phyloP scores from a whole-genome alignment of 805 yeast species.

The Zygotorulaspora florentina region DNA sequence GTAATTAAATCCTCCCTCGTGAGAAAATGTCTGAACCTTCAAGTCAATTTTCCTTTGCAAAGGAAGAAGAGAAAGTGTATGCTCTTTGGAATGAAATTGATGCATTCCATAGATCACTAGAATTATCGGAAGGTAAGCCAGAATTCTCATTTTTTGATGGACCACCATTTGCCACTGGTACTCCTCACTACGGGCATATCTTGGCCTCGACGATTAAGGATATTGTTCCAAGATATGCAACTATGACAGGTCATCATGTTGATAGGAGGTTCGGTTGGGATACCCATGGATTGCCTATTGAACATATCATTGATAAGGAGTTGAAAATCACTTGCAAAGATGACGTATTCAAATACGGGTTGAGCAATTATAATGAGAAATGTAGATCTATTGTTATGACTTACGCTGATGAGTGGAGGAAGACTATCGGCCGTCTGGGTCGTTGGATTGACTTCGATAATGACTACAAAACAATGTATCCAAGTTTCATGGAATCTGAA shows the following conservation, averaged over 20 bases:
- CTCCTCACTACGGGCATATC: constrained; percentile 98
- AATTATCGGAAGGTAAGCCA: constrained; percentile 79
- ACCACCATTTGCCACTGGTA: constrained; percentile 99
- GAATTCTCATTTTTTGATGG: constrained; percentile 95
- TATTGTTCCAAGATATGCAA: constrained; percentile 94
- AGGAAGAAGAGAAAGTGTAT: constrained; percentile 81
- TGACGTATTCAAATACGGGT: constrained; percentile 91
- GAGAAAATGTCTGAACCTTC: constrained; percentile 35
- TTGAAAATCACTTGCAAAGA: constrained; percentile 89
- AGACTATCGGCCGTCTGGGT: constrained; percentile 88
- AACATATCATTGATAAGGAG: constrained; percentile 97
- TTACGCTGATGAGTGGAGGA: constrained; percentile 92
- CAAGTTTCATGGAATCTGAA: constrained; percentile 93
- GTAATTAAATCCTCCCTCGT: not conserved
- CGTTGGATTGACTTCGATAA: constrained; percentile 99
- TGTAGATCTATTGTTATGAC: constrained; percentile 98
- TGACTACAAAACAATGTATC: constrained; percentile 95
- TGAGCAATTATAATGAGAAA: constrained; percentile 88
- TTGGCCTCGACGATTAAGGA: constrained; percentile 96
- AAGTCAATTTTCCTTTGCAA: constrained; percentile 65
- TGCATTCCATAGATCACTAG: constrained; percentile 86
- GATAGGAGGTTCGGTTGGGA: constrained; percentile 99
- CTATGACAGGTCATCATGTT: constrained; percentile 94
- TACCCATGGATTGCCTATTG: constrained; percentile 98
- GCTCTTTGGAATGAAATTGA: constrained; percentile 83